These are phyloP conservation scores for Trametes cubensis DNA, from an alignment of 768 basidiomycete genomes.

Conservation along the genomic window DNA sequence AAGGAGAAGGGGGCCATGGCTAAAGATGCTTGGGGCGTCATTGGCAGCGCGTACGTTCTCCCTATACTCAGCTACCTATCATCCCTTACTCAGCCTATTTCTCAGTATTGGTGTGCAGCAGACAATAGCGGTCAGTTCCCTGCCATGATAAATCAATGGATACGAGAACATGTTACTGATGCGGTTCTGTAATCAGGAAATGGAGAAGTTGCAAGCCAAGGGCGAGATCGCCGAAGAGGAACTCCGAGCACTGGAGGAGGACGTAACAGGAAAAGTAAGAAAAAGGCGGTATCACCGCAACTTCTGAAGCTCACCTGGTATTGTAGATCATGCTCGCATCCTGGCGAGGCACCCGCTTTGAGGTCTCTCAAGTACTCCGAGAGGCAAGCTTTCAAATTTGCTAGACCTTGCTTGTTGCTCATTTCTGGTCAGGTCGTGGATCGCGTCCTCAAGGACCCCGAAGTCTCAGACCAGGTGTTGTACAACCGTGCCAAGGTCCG, in stretches of 20 bases:
- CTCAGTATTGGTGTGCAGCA: conserved; percentile 71
- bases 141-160: neutral
- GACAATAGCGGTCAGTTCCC: conserved; percentile 54
- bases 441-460: conserved; percentile 80
- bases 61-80: neutral
- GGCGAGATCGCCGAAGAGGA: conserved; percentile 90
- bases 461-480: conserved; percentile 68
- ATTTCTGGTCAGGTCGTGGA: conserved; percentile 64
- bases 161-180: conserved; percentile 24
- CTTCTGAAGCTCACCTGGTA: neutral
- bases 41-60: conserved; percentile 84
- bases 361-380: conserved; percentile 88
- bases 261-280: conserved; percentile 85
- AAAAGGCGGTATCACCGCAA: too few species aligned
- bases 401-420: conserved; percentile 18
- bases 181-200: conserved; percentile 55
- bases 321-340: conserved; percentile 88
- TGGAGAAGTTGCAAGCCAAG: conserved; percentile 86
- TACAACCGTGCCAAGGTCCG: conserved; percentile 83
- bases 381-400: conserved; percentile 45
- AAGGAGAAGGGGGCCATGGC: conserved; percentile 93
- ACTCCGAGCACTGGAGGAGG: conserved; percentile 83
- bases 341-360: conserved; percentile 95
- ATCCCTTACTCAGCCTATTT: neutral
- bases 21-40: conserved; percentile 96